Percentiles rank a stretch among this genome's conserved stretches.
Conservation (phyloP, 2,329 filamentous ascomycete species). For the Scedosporium apiospermum region DNA sequence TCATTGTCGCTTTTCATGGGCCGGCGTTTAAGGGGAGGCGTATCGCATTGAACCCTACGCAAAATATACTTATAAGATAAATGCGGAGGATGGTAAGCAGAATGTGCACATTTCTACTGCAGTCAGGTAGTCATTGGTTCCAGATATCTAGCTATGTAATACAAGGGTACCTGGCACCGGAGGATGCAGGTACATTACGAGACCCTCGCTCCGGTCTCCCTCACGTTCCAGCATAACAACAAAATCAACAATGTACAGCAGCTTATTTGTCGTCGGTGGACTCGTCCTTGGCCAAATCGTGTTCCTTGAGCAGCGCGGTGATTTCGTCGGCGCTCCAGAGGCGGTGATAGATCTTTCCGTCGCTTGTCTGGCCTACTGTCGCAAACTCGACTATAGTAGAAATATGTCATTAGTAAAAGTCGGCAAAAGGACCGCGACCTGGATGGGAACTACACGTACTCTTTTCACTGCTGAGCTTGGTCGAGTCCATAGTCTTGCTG, state of each 20-base stretch:
- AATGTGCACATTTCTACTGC: background rate
- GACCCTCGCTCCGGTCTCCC: background rate
- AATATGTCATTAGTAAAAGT: background rate
- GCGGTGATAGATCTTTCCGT: slow-evolving; percentile 96
- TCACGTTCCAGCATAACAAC: background rate
- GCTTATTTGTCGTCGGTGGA: slow-evolving; percentile 55
- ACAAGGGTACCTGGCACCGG: slow-evolving; percentile 1
- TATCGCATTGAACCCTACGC: too few relatives aligned
- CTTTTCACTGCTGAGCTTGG: slow-evolving; percentile 98
- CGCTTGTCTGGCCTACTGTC: slow-evolving; percentile 89
- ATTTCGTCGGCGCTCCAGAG: slow-evolving; percentile 97
- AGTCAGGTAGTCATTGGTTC: background rate
- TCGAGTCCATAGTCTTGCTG: slow-evolving; percentile 99
- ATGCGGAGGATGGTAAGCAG: background rate
- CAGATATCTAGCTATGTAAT: slow-evolving; percentile 5
- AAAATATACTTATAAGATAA: too few relatives aligned
- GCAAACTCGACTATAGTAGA: slow-evolving; percentile 76
- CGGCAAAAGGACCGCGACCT: background rate
- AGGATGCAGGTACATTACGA: background rate
- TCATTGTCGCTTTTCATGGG: too few relatives aligned
- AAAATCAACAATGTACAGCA: background rate
- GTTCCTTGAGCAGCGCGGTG: slow-evolving; percentile 84
- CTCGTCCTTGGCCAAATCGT: slow-evolving; percentile 85
- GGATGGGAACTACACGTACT: slow-evolving; percentile 52
- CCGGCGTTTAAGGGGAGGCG: too few relatives aligned